A percentile compares a stretch with the other conserved stretches of the same genome.
Evolutionary conservation across 257 asterid genomes (phyloP).

Genomic region (Gentiana dahurica): DNA sequence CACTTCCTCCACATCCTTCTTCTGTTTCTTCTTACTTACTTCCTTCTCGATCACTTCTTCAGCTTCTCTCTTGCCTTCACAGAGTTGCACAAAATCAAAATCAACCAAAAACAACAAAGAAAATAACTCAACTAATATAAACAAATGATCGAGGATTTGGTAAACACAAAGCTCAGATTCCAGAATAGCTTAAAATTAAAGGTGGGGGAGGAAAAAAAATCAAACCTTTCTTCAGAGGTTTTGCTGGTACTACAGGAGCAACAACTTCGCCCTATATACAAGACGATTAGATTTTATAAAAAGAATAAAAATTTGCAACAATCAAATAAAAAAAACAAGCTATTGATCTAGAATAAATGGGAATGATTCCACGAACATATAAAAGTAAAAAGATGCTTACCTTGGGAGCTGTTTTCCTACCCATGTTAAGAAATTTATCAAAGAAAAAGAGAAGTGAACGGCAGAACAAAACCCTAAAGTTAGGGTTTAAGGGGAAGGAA

Average conservation of each 20-base stretch:
- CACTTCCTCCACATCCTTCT: conserved; percentile 21
- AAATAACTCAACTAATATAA: not conserved
- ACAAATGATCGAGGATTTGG: not conserved
- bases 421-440: conserved; percentile 12
- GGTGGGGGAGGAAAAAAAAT: not conserved
- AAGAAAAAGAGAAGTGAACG: not conserved
- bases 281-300: no score
- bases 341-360: not conserved
- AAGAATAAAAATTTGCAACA: not conserved
- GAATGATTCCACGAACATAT: no score
- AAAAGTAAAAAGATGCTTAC: conserved; percentile 3
- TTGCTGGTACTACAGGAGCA: conserved; percentile 22
- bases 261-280: conserved; percentile 2
- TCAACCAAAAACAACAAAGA: not conserved
- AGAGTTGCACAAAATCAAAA: no score
- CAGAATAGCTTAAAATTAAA: conserved; percentile 1
- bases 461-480: conserved; percentile 14
- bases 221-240: conserved; percentile 52
- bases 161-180: not conserved
- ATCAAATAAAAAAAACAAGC: not conserved
- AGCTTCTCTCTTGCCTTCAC: conserved; percentile 36
- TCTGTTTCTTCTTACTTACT: conserved; percentile 27
- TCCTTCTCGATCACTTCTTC: conserved; percentile 26
- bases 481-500: conserved; percentile 18
- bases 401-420: conserved; percentile 29